A percentile compares a stretch with the other conserved stretches of the same genome.
These are phyloP conservation scores for Nicotiana sylvestris DNA, from an alignment of 257 asterid species.

Conservation along the genomic window DNA sequence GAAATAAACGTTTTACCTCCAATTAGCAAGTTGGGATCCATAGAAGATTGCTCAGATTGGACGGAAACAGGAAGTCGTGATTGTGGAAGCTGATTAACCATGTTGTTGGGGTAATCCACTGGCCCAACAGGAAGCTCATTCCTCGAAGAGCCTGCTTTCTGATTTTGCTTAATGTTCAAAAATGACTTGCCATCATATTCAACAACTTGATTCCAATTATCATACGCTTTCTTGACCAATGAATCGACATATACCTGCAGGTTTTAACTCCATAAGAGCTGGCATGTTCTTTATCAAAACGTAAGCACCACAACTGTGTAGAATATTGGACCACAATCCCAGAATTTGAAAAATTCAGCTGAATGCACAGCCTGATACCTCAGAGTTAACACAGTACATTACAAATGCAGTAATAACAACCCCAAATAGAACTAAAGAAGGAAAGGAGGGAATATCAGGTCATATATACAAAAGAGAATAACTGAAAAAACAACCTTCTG, in stretches of 20 bases:
- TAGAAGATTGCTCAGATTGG: constrained; percentile 41
- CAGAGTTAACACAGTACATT: not conserved
- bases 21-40: constrained; percentile 51
- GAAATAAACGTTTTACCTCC: constrained; percentile 47
- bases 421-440: not conserved
- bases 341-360: not conserved
- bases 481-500: constrained; percentile 61
- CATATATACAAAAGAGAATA: not conserved
- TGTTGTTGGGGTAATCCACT: constrained; percentile 50
- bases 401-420: not conserved
- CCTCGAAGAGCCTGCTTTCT: constrained; percentile 34
- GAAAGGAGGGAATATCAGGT: not conserved
- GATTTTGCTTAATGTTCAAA: constrained; percentile 57
- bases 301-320: not conserved
- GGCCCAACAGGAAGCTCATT: constrained; percentile 56
- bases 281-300: not conserved
- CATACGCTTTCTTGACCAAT: constrained; percentile 90
- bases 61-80: constrained; percentile 43
- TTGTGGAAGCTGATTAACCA: constrained; percentile 52
- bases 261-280: constrained; percentile 8
- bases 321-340: not conserved
- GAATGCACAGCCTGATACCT: not conserved
- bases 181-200: constrained; percentile 95
- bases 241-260: constrained; percentile 76
- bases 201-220: constrained; percentile 83